Conservation (phyloP, 73 alveolate genomes). For the Tetrahymena malaccensis region DNA sequence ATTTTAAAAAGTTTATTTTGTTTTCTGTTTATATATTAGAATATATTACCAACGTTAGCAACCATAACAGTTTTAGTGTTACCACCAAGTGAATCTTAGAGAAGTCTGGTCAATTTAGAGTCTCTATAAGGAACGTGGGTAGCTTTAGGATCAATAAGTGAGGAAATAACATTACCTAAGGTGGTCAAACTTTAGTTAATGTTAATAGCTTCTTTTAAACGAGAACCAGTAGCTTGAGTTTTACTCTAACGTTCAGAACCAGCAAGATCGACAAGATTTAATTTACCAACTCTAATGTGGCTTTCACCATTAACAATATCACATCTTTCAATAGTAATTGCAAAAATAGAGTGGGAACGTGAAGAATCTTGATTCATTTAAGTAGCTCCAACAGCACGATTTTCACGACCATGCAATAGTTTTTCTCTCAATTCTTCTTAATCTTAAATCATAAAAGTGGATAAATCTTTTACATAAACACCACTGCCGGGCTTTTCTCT, state of each 20-base stretch:
- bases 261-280: conserved; percentile 92
- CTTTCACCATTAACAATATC: conserved; percentile 72
- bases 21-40: neutral
- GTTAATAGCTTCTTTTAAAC: conserved; percentile 94
- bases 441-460: conserved; percentile 76
- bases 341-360: conserved; percentile 77
- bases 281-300: conserved; percentile 85
- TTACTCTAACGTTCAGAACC: conserved; percentile 85
- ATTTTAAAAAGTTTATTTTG: neutral
- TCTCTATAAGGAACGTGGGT: conserved; percentile 97
- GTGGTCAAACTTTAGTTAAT: conserved; percentile 86
- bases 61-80: conserved; percentile 97
- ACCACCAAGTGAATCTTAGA: conserved; percentile 97
- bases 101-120: conserved; percentile 87
- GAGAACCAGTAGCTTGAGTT: conserved; percentile 88
- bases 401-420: conserved; percentile 79
- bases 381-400: conserved; percentile 90
- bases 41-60: conserved; percentile 83
- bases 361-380: conserved; percentile 83
- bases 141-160: conserved; percentile 83
- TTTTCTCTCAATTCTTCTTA: conserved; percentile 79
- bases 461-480: conserved; percentile 80
- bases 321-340: conserved; percentile 75
- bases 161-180: conserved; percentile 89
- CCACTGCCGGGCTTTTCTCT: conserved; percentile 84